These are phyloP conservation scores for Pleurotus tuber-regium DNA, from an alignment of 768 basidiomycete genomes.

Conservation along the genomic window DNA sequence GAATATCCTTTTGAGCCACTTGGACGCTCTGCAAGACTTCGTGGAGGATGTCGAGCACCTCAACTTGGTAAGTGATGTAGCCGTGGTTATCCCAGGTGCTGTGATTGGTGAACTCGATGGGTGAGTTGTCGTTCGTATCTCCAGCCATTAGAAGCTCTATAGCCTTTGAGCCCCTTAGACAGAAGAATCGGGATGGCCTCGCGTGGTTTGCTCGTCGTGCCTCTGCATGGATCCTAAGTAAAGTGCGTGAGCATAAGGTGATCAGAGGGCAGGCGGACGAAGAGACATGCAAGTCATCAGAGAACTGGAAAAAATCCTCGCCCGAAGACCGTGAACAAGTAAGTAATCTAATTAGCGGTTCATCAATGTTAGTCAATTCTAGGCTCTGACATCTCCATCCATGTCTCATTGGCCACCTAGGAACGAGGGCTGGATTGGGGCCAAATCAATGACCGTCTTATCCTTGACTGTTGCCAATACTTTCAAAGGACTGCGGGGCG, in stretches of 20 bases:
- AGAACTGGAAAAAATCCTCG: slow-evolving; percentile 50
- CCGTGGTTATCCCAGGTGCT: slow-evolving; percentile 68
- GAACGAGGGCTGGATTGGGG: slow-evolving; percentile 23
- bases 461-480: slow-evolving; percentile 74
- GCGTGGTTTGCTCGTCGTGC: slow-evolving; percentile 70
- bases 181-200: slow-evolving; percentile 42
- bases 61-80: slow-evolving; percentile 41
- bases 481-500: slow-evolving; percentile 40
- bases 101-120: slow-evolving; percentile 79
- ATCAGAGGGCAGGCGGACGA: slow-evolving; percentile 62
- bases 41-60: slow-evolving; percentile 53
- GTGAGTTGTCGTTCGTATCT: slow-evolving; percentile 30
- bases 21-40: slow-evolving; percentile 63
- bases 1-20: slow-evolving; percentile 69
- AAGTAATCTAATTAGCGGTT: neutral
- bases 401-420: slow-evolving; percentile 7
- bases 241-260: slow-evolving; percentile 51
- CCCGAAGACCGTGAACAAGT: slow-evolving; percentile 4
- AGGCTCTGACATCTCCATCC: neutral
- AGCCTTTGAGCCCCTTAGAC: slow-evolving; percentile 27
- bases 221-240: slow-evolving; percentile 64
- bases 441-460: slow-evolving; percentile 63
- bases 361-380: neutral
- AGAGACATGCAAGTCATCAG: slow-evolving; percentile 59
- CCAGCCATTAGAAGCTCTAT: neutral